Evolutionary conservation across 169 alveolate genomes (phyloP).

Genomic region (Toxoplasma gondii): DNA sequence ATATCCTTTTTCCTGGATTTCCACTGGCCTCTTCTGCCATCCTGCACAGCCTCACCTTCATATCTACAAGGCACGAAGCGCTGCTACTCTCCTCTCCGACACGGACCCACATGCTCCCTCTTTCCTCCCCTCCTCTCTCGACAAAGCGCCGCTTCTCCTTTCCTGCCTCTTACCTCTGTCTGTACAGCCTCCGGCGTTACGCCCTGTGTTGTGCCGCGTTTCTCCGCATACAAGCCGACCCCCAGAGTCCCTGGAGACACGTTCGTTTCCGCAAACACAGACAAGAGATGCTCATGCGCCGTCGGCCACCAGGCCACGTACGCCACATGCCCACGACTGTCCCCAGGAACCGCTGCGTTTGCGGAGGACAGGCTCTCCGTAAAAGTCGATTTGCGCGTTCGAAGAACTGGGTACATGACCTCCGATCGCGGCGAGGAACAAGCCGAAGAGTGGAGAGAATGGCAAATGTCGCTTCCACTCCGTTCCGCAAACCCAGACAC

Average conservation of each 20-base stretch:
- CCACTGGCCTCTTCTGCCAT: no score
- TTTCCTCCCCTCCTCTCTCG: no score
- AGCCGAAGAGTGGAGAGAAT: background rate
- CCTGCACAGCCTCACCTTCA: no score
- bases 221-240: background rate
- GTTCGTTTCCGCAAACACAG: background rate
- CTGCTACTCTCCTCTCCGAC: no score
- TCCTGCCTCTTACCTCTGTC: background rate
- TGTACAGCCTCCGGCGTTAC: background rate
- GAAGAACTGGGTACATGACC: background rate
- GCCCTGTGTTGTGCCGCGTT: background rate
- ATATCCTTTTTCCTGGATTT: no score
- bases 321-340: background rate
- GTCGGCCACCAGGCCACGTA: conserved; percentile 36
- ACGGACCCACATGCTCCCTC: no score
- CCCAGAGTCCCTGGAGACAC: background rate
- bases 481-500: background rate
- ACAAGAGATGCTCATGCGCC: background rate
- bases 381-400: background rate
- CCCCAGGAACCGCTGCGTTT: no score
- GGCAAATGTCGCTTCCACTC: background rate
- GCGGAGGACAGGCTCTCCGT: no score
- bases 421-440: background rate
- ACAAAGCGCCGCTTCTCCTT: no score
- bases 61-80: no score